phyloP scores from a whole-genome alignment of 2,329 filamentous ascomycete genomes.

The Zymoseptoria brevis region DNA sequence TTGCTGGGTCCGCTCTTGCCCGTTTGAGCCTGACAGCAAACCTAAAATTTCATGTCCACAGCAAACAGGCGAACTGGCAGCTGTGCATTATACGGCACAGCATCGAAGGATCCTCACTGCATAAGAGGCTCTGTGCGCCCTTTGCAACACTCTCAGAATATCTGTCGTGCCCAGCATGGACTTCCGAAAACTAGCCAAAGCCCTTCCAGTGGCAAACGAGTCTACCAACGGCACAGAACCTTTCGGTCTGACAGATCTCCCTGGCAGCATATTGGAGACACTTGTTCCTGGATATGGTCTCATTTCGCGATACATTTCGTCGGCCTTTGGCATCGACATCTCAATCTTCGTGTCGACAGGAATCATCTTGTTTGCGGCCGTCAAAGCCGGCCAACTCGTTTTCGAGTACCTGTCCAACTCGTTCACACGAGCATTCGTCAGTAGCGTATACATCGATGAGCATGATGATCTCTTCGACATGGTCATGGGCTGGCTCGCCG shows the following conservation, averaged over 20 bases:
- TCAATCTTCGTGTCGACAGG: slow-evolving; percentile 39
- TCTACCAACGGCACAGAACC: slow-evolving; percentile 11
- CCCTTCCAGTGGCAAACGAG: slow-evolving; percentile 9
- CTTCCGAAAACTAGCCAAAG: slow-evolving; percentile 19
- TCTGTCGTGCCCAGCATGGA: slow-evolving; percentile 17
- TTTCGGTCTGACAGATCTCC: slow-evolving; percentile 29
- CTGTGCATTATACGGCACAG: neutral
- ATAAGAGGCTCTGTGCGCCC: neutral
- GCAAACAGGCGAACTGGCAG: neutral
- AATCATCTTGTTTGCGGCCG: slow-evolving; percentile 35
- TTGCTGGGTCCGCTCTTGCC: neutral
- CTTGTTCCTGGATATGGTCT: slow-evolving; percentile 45
- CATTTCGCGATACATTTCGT: slow-evolving; percentile 37
- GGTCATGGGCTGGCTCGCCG: slow-evolving; percentile 38
- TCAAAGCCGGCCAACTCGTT: slow-evolving; percentile 32
- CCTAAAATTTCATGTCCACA: neutral
- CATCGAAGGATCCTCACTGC: neutral
- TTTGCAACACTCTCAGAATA: neutral
- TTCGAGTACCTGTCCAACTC: slow-evolving; percentile 25
- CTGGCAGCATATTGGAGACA: slow-evolving; percentile 41
- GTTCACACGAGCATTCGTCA: slow-evolving; percentile 35
- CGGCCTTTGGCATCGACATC: slow-evolving; percentile 41
- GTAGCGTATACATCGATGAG: slow-evolving; percentile 39
- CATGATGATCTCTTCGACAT: slow-evolving; percentile 37
- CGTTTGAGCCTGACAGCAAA: neutral